Evolutionary conservation across 495 filamentous ascomycete species (phyloP), one percentile per base, ranked within the genome.

Genomic region (Friedmanniomyces simplex): DNA sequence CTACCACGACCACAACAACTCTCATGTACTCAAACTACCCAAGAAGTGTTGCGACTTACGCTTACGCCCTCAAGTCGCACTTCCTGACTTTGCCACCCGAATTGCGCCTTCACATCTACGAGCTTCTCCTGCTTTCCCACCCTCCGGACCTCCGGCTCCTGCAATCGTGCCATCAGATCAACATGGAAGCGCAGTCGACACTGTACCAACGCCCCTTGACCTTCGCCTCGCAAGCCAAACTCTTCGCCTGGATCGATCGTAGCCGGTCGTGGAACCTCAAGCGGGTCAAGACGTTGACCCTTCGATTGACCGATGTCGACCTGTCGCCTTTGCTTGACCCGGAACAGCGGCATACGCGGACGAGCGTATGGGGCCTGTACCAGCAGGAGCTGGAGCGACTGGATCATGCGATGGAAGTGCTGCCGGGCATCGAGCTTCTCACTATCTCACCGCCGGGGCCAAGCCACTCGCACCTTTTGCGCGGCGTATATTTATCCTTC

Each of bases 301-400:
- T 62, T 11, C 25, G n/a, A 13, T 49, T 62, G 12, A 54, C 50
- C 13, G 59, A 62, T 28, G 22, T 58, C 34, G 50, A 58, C 50
- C 42, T 62, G 36, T 53, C 55, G 21, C 30, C 51, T 1, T 30
- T 62, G 4, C 26, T 62, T 10, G 47, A 57, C 22, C 57, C 6
- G 13, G 42, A 41, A 18, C 24, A 21, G 24, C 46, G 22, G 13
- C 1, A 7, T 2, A n/a, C 53, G 8, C 32, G 51, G 8, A 25
- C 8, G n/a, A 39, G n/a, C 22, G 41, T 39, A 20, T 62, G 54
- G 54, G 16, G 22, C 8, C 28, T 62, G 48, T 62, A 57, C 26
- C 39, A 58, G 20, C 16, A 24, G 10, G 54, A 62, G 12, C 54
- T 62, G 5, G 25, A 54, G 21, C 26, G 39, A 49, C 51, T 62